A percentile compares a stretch with the other conserved stretches of the same genome.
These are phyloP conservation scores for Zizania latifolia DNA, from an alignment of 176 grass and related monocot species.

Conservation along the genomic window DNA sequence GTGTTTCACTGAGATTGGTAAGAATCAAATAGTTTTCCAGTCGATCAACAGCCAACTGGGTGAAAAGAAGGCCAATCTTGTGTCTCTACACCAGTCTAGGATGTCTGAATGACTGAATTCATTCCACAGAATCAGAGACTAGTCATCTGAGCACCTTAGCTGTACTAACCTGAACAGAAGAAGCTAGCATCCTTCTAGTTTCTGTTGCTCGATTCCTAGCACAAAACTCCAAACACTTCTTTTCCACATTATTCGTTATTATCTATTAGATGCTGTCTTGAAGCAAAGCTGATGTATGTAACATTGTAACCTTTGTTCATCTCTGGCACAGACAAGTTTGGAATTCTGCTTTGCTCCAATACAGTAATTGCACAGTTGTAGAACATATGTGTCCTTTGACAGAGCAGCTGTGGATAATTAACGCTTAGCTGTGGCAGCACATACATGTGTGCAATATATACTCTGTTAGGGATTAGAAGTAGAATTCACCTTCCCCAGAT, in stretches of 20 bases:
- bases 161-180: neutral
- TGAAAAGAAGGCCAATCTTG: neutral
- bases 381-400: neutral
- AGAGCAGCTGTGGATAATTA: neutral
- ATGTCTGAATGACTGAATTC: slow-evolving; percentile 5
- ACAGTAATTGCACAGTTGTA: neutral
- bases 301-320: neutral
- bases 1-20: slow-evolving; percentile 34
- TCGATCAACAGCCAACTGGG: neutral
- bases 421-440: neutral
- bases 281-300: neutral
- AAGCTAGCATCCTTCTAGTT: neutral
- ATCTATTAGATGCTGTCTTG: neutral
- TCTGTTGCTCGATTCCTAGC: neutral
- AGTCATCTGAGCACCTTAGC: neutral
- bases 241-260: neutral
- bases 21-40: slow-evolving; percentile 20
- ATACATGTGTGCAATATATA: slow-evolving; percentile 10
- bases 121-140: slow-evolving; percentile 1
- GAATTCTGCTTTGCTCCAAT: slow-evolving; percentile 1
- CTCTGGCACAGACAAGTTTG: neutral
- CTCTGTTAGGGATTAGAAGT: neutral
- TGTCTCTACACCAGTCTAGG: neutral
- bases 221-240: neutral
- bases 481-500: neutral